Percentiles rank a stretch among this genome's conserved stretches.
phyloP scores from a whole-genome alignment of 176 grass and related monocot genomes.

The Pharus latifolius region DNA sequence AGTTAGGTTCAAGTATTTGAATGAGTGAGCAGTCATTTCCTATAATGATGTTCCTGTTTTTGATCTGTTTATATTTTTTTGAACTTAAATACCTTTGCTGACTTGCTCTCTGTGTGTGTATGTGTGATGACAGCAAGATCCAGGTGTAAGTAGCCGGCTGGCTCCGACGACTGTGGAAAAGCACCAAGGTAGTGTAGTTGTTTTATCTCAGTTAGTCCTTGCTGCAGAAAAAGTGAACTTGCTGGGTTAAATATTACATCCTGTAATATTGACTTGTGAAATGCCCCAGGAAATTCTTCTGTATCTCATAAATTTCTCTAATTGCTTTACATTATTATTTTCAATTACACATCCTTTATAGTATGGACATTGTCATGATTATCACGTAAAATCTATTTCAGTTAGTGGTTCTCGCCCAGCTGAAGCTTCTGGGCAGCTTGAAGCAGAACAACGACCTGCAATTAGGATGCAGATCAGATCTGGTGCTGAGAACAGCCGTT shows the following conservation, averaged over 20 bases:
- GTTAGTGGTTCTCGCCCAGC: constrained; percentile 24
- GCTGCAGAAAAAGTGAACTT: not conserved
- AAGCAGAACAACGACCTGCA: constrained; percentile 23
- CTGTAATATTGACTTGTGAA: not conserved
- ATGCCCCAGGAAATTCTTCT: not conserved
- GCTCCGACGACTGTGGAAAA: constrained; percentile 17
- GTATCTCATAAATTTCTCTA: not conserved
- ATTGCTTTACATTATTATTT: not conserved
- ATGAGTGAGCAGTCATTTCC: not conserved
- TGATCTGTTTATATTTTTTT: not conserved
- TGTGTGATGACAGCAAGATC: constrained; percentile 33
- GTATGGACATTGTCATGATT: not conserved
- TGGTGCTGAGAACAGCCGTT: constrained; percentile 38
- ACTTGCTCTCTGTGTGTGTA: not conserved
- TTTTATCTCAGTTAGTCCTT: not conserved
- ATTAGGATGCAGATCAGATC: constrained; percentile 48
- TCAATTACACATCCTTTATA: not conserved
- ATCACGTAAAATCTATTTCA: constrained; percentile 17
- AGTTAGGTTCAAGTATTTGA: not conserved
- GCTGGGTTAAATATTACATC: not conserved
- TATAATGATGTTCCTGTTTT: not conserved
- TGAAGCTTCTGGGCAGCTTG: constrained; percentile 20
- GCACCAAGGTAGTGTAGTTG: constrained; percentile 24
- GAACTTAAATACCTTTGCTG: not conserved
- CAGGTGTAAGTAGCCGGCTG: constrained; percentile 30